These are phyloP conservation scores for Dioszegia aurantiaca DNA, from an alignment of 768 basidiomycete genomes.

Conservation along the genomic window DNA sequence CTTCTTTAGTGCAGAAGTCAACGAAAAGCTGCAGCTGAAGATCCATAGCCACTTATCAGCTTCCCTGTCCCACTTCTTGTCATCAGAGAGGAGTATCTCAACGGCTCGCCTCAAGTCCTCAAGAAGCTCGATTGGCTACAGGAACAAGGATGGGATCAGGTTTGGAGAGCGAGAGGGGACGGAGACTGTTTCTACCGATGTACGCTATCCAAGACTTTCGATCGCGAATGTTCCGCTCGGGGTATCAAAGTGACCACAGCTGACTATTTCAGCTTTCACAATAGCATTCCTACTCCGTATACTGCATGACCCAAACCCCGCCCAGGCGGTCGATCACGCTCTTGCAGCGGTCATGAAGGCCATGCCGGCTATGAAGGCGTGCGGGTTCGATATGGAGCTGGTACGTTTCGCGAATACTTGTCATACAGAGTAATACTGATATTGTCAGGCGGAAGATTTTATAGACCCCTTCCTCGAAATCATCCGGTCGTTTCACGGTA, in stretches of 20 bases:
- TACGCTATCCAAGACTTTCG: no score
- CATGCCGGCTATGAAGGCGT: constrained; percentile 58
- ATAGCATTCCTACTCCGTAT: constrained; percentile 78
- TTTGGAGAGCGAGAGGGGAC: constrained; percentile 73
- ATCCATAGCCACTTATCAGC: constrained; percentile 49
- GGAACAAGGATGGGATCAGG: constrained; percentile 61
- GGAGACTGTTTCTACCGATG: constrained; percentile 87
- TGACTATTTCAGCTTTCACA: constrained; percentile 62
- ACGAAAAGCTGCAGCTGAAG: neutral
- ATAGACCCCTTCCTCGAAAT: constrained; percentile 64
- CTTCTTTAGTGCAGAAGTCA: no score
- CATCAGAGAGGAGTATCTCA: constrained; percentile 47
- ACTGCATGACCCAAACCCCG: constrained; percentile 56
- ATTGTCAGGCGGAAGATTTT: constrained; percentile 59
- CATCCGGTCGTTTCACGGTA: constrained; percentile 52
- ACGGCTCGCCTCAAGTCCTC: constrained; percentile 56
- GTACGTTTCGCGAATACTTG: constrained; percentile 53
- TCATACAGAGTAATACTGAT: neutral
- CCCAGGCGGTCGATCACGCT: constrained; percentile 58
- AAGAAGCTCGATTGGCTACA: constrained; percentile 73
- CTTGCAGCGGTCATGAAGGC: constrained; percentile 60
- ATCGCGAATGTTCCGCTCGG: no score
- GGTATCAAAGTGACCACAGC: neutral
- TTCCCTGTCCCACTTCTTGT: constrained; percentile 45
- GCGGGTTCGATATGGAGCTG: constrained; percentile 66